phyloP scores from a whole-genome alignment of 495 filamentous ascomycete genomes.

The Neurospora sublineolata region DNA sequence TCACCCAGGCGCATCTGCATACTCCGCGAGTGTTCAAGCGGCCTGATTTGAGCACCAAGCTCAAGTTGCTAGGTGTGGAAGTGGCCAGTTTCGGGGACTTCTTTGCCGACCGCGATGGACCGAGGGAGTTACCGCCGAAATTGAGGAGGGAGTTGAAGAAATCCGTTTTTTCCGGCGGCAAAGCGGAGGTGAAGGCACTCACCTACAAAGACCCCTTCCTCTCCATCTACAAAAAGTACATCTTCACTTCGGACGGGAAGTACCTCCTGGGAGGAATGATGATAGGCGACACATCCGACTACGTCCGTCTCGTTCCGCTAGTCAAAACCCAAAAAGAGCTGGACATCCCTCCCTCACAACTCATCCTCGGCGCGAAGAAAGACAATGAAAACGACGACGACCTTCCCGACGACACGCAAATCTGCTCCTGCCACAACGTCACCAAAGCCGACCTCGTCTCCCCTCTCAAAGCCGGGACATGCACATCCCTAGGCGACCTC shows the following conservation, averaged over 20 bases:
- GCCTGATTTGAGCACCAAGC: constrained; percentile 85
- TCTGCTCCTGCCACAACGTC: constrained; percentile 96
- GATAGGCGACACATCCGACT: constrained; percentile 93
- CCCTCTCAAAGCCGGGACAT: constrained; percentile 67
- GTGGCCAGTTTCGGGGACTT: constrained; percentile 95
- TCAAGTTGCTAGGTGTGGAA: constrained; percentile 88
- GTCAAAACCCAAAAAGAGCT: constrained; percentile 79
- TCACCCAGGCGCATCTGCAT: constrained; percentile 71
- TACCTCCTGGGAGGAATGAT: constrained; percentile 95
- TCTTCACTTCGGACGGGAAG: constrained; percentile 88
- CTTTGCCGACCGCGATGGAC: constrained; percentile 85
- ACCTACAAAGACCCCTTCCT: constrained; percentile 90
- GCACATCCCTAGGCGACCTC: constrained; percentile 76
- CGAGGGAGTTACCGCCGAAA: constrained; percentile 56
- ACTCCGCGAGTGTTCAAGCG: constrained; percentile 61
- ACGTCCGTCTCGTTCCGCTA: constrained; percentile 88
- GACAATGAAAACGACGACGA: constrained; percentile 53
- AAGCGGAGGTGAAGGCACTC: constrained; percentile 64
- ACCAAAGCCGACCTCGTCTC: constrained; percentile 73
- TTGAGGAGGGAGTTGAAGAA: constrained; percentile 27
- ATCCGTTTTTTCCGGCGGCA: constrained; percentile 22
- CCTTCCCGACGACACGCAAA: constrained; percentile 70
- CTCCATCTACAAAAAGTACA: constrained; percentile 93
- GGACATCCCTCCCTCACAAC: constrained; percentile 71
- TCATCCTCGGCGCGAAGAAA: constrained; percentile 76